phyloP scores from a whole-genome alignment of 2,329 filamentous ascomycete species.

The Aspergillus pseudoglaucus region DNA sequence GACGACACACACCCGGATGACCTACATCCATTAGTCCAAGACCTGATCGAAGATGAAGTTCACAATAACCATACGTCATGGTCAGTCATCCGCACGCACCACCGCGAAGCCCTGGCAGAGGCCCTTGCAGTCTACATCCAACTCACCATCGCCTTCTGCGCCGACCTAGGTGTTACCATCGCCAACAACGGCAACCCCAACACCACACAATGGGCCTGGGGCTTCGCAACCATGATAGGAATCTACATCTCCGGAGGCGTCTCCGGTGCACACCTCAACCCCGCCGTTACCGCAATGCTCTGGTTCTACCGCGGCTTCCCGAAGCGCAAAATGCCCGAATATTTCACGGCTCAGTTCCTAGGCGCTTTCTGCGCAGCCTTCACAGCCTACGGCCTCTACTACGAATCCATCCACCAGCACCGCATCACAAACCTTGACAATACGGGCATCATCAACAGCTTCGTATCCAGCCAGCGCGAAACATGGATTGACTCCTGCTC shows the following conservation, averaged over 20 bases:
- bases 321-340: constrained; percentile 44
- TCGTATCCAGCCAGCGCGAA: constrained; percentile 41
- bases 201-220: constrained; percentile 46
- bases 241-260: constrained; percentile 45
- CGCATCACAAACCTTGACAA: constrained; percentile 20
- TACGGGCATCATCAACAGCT: constrained; percentile 32
- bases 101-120: constrained; percentile 50
- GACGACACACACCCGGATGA: constrained; percentile 33
- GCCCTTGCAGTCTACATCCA: constrained; percentile 41
- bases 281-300: constrained; percentile 39
- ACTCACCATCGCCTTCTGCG: constrained; percentile 45
- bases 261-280: constrained; percentile 43
- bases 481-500: constrained; percentile 31
- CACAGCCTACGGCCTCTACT: constrained; percentile 41
- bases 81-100: constrained; percentile 45
- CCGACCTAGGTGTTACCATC: constrained; percentile 42
- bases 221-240: constrained; percentile 48
- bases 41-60: constrained; percentile 42
- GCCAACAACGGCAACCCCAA: constrained; percentile 37
- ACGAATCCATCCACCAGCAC: constrained; percentile 26
- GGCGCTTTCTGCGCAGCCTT: constrained; percentile 47
- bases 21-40: constrained; percentile 39
- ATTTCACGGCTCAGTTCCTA: constrained; percentile 48
- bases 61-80: constrained; percentile 45
- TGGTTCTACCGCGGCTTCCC: constrained; percentile 50